Percentiles rank a stretch among this genome's conserved stretches.
These are phyloP conservation scores for Botryotinia convoluta DNA, from an alignment of 2,329 filamentous ascomycete genomes.

Conservation along the genomic window DNA sequence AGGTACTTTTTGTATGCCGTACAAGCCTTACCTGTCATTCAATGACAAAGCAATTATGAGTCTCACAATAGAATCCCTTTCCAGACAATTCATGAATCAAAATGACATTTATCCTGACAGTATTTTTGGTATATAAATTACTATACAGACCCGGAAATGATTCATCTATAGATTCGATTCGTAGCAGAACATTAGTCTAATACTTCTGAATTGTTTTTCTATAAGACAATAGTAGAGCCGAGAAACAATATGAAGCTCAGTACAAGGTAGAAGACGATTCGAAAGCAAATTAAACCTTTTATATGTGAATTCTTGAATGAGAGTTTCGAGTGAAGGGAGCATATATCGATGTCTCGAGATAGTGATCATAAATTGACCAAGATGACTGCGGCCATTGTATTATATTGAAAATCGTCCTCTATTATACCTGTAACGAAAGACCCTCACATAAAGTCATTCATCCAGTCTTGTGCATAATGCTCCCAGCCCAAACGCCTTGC, in stretches of 20 bases:
- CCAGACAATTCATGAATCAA: neutral
- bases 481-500: constrained; percentile 32
- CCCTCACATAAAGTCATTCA: neutral
- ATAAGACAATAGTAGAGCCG: neutral
- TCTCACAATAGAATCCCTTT: neutral
- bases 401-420: constrained; percentile 11
- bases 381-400: neutral
- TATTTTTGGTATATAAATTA: neutral
- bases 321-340: neutral
- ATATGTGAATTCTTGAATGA: neutral
- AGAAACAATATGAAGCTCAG: neutral
- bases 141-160: neutral
- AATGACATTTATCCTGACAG: neutral
- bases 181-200: neutral
- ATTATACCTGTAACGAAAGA: constrained; percentile 2
- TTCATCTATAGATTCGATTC: neutral
- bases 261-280: neutral
- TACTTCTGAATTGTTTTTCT: neutral
- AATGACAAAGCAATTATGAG: neutral
- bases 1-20: neutral
- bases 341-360: neutral
- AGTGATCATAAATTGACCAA: neutral
- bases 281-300: neutral
- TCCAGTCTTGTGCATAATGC: constrained; percentile 21
- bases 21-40: neutral